A percentile compares a stretch with the other conserved stretches of the same genome.
phyloP scores from a whole-genome alignment of 2,329 filamentous ascomycete species.

The Didymella segeticola region DNA sequence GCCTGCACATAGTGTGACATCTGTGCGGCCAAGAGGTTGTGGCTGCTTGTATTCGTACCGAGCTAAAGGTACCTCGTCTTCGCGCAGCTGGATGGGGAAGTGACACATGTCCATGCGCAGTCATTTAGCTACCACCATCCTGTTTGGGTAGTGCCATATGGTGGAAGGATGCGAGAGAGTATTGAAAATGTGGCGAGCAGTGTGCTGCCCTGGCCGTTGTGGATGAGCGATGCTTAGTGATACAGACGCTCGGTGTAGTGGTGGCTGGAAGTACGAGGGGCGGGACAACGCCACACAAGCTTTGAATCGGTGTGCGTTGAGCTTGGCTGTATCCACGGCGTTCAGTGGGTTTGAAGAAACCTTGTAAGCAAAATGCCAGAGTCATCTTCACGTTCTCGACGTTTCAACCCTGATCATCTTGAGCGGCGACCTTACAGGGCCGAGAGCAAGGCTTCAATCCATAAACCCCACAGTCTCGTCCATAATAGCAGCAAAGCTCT shows the following conservation, averaged over 20 bases:
- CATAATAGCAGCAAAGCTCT: conserved; percentile 46
- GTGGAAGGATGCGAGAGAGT: neutral
- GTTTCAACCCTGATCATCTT: too few relatives aligned
- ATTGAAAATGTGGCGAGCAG: neutral
- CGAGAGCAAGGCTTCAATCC: conserved; percentile 36
- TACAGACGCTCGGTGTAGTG: neutral
- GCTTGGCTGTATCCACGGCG: too few relatives aligned
- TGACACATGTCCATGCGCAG: neutral
- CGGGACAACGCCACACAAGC: conserved; percentile 5
- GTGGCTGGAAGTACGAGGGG: neutral
- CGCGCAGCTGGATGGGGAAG: neutral
- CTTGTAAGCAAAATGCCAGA: too few relatives aligned
- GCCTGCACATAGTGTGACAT: conserved; percentile 1
- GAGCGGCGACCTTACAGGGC: too few relatives aligned
- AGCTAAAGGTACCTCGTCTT: neutral
- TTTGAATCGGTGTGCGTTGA: neutral
- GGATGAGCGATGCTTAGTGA: conserved; percentile 18
- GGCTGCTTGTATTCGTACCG: neutral
- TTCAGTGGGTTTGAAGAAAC: too few relatives aligned
- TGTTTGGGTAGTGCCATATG: neutral
- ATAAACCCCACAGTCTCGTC: conserved; percentile 46
- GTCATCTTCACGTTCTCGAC: too few relatives aligned
- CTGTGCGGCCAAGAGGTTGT: neutral
- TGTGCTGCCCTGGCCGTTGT: neutral
- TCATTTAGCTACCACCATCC: neutral